Percentiles rank a stretch among this genome's conserved stretches.
These are phyloP conservation scores for Entophlyctis luteolus DNA, from an alignment of 192 early-diverging fungal species.

Conservation along the genomic window DNA sequence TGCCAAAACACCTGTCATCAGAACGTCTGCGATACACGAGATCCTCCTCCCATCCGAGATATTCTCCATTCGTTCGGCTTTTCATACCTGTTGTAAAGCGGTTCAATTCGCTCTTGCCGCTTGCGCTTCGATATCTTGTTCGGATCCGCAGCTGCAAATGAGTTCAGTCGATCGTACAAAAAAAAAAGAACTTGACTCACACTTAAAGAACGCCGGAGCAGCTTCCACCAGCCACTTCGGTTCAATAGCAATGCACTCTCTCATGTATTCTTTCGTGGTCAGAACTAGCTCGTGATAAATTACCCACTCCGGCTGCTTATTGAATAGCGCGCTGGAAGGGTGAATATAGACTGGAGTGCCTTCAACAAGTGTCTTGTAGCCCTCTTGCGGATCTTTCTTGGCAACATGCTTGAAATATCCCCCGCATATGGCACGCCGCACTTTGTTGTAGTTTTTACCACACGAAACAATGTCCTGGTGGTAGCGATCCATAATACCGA, in stretches of 20 bases:
- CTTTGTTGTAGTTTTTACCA: slow-evolving; percentile 88
- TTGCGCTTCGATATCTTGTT: slow-evolving; percentile 94
- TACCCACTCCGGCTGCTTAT: slow-evolving; percentile 93
- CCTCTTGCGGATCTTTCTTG: slow-evolving; percentile 98
- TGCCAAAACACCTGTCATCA: too few relatives aligned
- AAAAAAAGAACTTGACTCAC: slow-evolving; percentile 25
- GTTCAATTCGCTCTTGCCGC: slow-evolving; percentile 89
- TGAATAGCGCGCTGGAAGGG: slow-evolving; percentile 92
- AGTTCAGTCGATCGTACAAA: background rate
- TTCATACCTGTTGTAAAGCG: slow-evolving; percentile 76
- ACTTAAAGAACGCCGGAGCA: slow-evolving; percentile 97
- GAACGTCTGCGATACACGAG: slow-evolving; percentile 20
- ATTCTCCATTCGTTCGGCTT: slow-evolving; percentile 97
- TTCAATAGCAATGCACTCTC: slow-evolving; percentile 82
- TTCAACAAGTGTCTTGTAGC: slow-evolving; percentile 97
- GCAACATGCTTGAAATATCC: slow-evolving; percentile 96
- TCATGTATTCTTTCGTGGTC: slow-evolving; percentile 90
- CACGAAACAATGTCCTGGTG: slow-evolving; percentile 93
- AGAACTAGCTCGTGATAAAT: slow-evolving; percentile 89
- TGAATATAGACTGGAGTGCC: slow-evolving; percentile 97
- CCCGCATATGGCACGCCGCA: slow-evolving; percentile 81
- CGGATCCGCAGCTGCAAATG: slow-evolving; percentile 62
- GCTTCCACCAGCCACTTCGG: slow-evolving; percentile 92
- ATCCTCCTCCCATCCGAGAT: slow-evolving; percentile 34
- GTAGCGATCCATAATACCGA: slow-evolving; percentile 87